Evolutionary conservation across 768 basidiomycete genomes (phyloP).

Genomic region (Russula compacta): DNA sequence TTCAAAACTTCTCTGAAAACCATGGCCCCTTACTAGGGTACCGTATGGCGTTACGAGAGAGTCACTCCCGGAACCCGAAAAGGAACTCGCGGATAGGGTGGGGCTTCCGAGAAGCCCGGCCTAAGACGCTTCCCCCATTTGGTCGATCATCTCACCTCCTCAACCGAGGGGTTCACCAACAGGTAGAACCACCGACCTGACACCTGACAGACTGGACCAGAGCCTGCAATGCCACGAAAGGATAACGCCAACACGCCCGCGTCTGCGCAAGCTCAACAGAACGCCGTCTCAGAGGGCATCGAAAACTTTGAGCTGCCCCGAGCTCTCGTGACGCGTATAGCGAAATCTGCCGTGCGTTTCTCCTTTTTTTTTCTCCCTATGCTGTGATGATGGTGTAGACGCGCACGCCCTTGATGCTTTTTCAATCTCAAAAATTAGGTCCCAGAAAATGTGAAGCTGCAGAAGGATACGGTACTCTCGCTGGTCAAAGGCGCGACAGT

Average conservation of each 20-base stretch:
- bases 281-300: conserved; percentile 73
- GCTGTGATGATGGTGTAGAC: not conserved
- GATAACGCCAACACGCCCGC: conserved; percentile 45
- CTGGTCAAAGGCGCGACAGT: conserved; percentile 86
- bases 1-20: too few species aligned
- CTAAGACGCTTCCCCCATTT: too few species aligned
- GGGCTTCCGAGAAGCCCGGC: too few species aligned
- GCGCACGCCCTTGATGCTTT: not conserved
- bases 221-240: conserved; percentile 54
- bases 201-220: too few species aligned
- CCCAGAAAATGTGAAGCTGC: conserved; percentile 76
- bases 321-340: conserved; percentile 72
- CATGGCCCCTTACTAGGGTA: too few species aligned
- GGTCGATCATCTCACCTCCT: too few species aligned
- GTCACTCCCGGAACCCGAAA: too few species aligned
- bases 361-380: not conserved
- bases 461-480: conserved; percentile 82
- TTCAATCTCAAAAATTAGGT: conserved; percentile 38
- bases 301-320: conserved; percentile 87
- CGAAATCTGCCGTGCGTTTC: conserved; percentile 65
- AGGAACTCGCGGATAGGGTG: too few species aligned
- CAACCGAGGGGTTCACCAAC: too few species aligned
- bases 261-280: conserved; percentile 71
- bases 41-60: too few species aligned
- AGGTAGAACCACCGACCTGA: too few species aligned